Base-by-base conservation (phyloP, 495 filamentous ascomycete species). In the Polyplosphaeria fusca region DNA sequence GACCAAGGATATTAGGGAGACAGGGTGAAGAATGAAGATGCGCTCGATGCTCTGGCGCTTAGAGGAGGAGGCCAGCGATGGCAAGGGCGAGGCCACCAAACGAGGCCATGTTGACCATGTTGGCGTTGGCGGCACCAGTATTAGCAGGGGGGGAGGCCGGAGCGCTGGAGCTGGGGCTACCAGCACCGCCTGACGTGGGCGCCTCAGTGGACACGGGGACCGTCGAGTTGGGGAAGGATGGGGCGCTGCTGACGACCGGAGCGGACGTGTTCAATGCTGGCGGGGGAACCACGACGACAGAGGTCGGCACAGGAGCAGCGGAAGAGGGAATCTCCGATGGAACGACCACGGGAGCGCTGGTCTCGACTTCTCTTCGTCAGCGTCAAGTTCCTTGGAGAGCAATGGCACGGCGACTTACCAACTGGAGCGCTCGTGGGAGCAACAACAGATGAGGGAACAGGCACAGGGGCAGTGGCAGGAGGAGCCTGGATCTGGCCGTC, bases 401-500 rank as follows among this genome's bases (percentile, higher is more conserved):
- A 42, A 5, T 42, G 39, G 7, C 9, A 42, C 19, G 39, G 7
- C 9, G 18, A 42, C 39, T 42, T 42, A 42, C 39, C 39, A 18
- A 42, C 39, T 11, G 28, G 4, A 22, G 42, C 19, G 42, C 5
- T 37, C 13, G 4, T 35, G 20, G 14, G 23, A 24, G 7, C 52
- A n/a, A n/a, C n/a, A n/a, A n/a, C n/a, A n/a, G n/a, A n/a, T n/a
- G n/a, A n/a, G 23, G 41, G 13, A 32, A 52, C 48, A 16, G 47
- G 24, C 14, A 32, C 39, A 18, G 16, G 19, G 20, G 26, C 32
- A 25, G 47, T 63, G 9, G 60, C 54, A 42, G 54, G 54, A 14
- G 51, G 56, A 28, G 49, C 56, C 56, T 64, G 61, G 26, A 64
- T 56, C 52, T 64, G 61, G 28, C 61, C 61, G 47, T 64, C 61